These are phyloP conservation scores for Eucalyptus pauciflora DNA, from an alignment of 345 rosid genomes.

Conservation along the genomic window DNA sequence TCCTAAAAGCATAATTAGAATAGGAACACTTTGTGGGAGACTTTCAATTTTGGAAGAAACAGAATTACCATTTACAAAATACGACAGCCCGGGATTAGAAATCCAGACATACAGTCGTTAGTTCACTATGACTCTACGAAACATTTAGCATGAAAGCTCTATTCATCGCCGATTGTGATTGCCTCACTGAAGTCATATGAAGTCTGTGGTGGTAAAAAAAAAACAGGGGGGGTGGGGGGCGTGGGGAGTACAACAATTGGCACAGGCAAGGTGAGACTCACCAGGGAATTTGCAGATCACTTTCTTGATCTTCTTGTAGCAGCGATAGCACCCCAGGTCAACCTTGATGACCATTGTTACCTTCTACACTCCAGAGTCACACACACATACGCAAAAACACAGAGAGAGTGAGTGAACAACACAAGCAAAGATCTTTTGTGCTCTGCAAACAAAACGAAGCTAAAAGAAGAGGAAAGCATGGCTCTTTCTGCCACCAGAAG, in stretches of 20 bases:
- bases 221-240: too few relatives aligned
- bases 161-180: neutral
- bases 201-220: neutral
- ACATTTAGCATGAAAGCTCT: neutral
- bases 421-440: neutral
- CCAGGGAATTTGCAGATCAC: slow-evolving; percentile 20
- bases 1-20: neutral
- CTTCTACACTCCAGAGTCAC: neutral
- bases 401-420: neutral
- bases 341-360: slow-evolving; percentile 15
- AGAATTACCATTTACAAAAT: neutral
- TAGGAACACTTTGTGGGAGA: neutral
- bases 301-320: slow-evolving; percentile 24
- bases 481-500: neutral
- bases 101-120: neutral
- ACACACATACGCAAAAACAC: neutral
- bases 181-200: neutral
- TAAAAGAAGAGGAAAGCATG: neutral
- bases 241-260: neutral
- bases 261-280: neutral
- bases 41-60: neutral
- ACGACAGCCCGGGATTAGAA: neutral
- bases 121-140: neutral
- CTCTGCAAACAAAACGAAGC: neutral
- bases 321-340: slow-evolving; percentile 21